Conservation (phyloP, 2,329 filamentous ascomycete species). For the Penicillium sp. region DNA sequence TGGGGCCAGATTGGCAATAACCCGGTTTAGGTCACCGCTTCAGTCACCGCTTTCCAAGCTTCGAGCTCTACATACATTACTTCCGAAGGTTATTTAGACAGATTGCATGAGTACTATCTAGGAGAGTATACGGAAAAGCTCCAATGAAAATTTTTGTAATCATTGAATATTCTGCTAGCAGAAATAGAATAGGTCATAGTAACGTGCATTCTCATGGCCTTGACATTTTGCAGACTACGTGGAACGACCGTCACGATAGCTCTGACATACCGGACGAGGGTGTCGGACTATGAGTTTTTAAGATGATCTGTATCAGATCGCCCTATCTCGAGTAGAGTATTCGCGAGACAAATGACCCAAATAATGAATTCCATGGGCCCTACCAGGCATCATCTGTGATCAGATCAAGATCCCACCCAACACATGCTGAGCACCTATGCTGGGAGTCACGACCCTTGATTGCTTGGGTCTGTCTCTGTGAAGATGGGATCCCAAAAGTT, state of each 20-base stretch:
- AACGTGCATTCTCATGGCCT: background rate
- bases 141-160: background rate
- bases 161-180: background rate
- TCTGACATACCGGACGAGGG: background rate
- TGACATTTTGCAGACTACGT: background rate
- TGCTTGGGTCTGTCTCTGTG: constrained; percentile 3
- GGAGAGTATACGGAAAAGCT: background rate
- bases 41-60: background rate
- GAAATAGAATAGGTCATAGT: background rate
- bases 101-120: too few relatives aligned
- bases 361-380: background rate
- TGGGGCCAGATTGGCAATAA: background rate
- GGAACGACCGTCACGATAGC: background rate
- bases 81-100: too few relatives aligned
- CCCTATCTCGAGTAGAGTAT: background rate
- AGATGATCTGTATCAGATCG: background rate
- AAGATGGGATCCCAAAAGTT: constrained; percentile 41
- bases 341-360: background rate
- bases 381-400: background rate
- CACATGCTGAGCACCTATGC: background rate
- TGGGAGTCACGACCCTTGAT: background rate
- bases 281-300: background rate
- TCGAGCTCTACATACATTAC: background rate
- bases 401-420: background rate
- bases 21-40: background rate